Evolutionary conservation across 2,329 filamentous ascomycete species (phyloP).

Genomic region (Lasiodiplodia sp.): DNA sequence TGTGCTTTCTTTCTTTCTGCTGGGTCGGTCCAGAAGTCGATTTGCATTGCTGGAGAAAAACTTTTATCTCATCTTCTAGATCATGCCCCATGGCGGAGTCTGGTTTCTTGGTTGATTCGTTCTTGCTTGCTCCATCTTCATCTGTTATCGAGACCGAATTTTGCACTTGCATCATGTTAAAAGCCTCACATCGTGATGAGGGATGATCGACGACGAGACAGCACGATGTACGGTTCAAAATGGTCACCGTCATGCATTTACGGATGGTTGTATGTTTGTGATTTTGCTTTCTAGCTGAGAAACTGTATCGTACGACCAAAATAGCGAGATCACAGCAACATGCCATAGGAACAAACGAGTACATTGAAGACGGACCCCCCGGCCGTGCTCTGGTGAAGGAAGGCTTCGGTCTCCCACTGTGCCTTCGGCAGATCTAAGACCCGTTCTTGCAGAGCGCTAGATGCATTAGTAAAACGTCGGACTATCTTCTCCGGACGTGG

Average conservation of each 20-base stretch:
- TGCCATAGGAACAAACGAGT: not conserved
- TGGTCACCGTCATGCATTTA: not conserved
- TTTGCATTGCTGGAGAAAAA: conserved; percentile 11
- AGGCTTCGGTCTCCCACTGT: not conserved
- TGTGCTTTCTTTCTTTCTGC: not conserved
- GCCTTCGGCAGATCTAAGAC: not conserved
- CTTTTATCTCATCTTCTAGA: conserved; percentile 17
- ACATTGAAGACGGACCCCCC: not conserved
- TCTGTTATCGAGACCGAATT: not conserved
- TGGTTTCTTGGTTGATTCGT: not conserved
- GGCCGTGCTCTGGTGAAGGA: not conserved
- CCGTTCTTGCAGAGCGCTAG: not conserved
- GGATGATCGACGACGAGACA: not conserved
- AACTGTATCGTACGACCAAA: not conserved
- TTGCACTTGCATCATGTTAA: not conserved
- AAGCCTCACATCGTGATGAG: not conserved
- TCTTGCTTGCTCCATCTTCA: not conserved
- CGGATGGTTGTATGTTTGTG: not conserved
- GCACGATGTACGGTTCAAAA: not conserved
- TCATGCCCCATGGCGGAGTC: conserved; percentile 14
- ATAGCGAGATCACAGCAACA: not conserved
- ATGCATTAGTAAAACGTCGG: not conserved
- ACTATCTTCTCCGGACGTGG: not conserved
- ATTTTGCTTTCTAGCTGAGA: not conserved
- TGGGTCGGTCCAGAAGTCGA: not conserved